A percentile compares a stretch with the other conserved stretches of the same genome.
phyloP scores from a whole-genome alignment of 345 rosid species.

The Gossypium turneri region DNA sequence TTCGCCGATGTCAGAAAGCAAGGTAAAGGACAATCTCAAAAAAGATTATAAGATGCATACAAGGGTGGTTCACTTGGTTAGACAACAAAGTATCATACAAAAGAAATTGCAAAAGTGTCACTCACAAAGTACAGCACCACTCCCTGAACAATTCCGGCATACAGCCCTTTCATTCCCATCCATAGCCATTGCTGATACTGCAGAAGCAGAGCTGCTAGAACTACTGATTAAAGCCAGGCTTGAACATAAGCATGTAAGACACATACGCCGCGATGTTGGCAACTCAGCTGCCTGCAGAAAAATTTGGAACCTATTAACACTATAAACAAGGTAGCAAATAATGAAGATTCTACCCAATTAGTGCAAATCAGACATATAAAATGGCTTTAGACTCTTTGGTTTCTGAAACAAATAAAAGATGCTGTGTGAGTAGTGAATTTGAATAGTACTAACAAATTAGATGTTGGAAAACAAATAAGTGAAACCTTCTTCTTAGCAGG shows the following conservation, averaged over 20 bases:
- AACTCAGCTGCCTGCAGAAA: constrained; percentile 38
- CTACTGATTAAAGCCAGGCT: constrained; percentile 47
- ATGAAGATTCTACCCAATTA: neutral
- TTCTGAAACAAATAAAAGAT: neutral
- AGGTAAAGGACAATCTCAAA: neutral
- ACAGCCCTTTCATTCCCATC: constrained; percentile 61
- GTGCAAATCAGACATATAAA: neutral
- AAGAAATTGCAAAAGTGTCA: neutral
- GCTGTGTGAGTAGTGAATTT: too few relatives aligned
- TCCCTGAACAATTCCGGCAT: constrained; percentile 78
- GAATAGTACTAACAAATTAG: neutral
- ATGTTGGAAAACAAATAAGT: neutral
- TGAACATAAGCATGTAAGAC: constrained; percentile 69
- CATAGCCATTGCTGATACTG: constrained; percentile 37
- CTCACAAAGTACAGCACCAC: constrained; percentile 89
- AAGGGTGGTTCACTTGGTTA: neutral
- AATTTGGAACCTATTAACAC: neutral
- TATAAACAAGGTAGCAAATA: neutral
- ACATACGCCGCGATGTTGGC: constrained; percentile 54
- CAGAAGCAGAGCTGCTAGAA: constrained; percentile 37
- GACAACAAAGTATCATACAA: neutral
- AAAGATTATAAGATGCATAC: neutral
- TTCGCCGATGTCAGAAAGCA: neutral
- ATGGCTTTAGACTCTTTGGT: neutral
- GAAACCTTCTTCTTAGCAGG: constrained; percentile 28